These are phyloP conservation scores for Cladosporium austrohemisphaericum DNA, from an alignment of 2,329 filamentous ascomycete genomes.

Conservation along the genomic window DNA sequence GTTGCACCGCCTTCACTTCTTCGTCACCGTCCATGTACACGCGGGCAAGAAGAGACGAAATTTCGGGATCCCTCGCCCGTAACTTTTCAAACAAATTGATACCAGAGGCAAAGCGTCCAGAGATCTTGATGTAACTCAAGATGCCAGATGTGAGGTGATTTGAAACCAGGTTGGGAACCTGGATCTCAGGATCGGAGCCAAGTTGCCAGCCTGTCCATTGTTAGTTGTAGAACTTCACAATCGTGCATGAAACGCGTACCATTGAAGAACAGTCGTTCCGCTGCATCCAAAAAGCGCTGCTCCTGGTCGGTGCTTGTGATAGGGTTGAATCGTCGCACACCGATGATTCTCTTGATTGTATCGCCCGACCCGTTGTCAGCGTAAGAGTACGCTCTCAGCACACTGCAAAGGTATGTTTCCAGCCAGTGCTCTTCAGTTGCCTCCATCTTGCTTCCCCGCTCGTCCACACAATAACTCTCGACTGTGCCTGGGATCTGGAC, in stretches of 20 bases:
- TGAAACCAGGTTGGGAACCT: slow-evolving; percentile 93
- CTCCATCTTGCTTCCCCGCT: slow-evolving; percentile 89
- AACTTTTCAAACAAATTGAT: slow-evolving; percentile 98
- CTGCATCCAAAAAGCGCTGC: slow-evolving; percentile 90
- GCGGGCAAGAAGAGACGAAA: slow-evolving; percentile 85
- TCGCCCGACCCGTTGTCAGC: slow-evolving; percentile 93
- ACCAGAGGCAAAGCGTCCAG: slow-evolving; percentile 86
- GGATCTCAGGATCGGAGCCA: slow-evolving; percentile 93
- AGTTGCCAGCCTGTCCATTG: slow-evolving; percentile 75
- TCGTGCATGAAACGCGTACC: slow-evolving; percentile 48
- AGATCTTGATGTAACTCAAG: slow-evolving; percentile 91
- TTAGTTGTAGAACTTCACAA: slow-evolving; percentile 8
- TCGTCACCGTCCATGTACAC: slow-evolving; percentile 94
- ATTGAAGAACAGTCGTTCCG: slow-evolving; percentile 91
- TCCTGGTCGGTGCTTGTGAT: slow-evolving; percentile 98
- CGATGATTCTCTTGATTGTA: slow-evolving; percentile 92
- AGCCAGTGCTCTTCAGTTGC: slow-evolving; percentile 94
- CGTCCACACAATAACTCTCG: slow-evolving; percentile 95
- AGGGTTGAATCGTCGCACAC: slow-evolving; percentile 94
- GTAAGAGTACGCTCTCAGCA: slow-evolving; percentile 91
- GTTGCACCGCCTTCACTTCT: slow-evolving; percentile 88
- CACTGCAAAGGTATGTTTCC: slow-evolving; percentile 94
- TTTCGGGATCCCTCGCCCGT: slow-evolving; percentile 82
- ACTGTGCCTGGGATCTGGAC: slow-evolving; percentile 95
- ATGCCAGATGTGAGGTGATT: slow-evolving; percentile 95